Conservation (phyloP, 1,284 basidiomycete species). For the Wolfiporia cocos region DNA sequence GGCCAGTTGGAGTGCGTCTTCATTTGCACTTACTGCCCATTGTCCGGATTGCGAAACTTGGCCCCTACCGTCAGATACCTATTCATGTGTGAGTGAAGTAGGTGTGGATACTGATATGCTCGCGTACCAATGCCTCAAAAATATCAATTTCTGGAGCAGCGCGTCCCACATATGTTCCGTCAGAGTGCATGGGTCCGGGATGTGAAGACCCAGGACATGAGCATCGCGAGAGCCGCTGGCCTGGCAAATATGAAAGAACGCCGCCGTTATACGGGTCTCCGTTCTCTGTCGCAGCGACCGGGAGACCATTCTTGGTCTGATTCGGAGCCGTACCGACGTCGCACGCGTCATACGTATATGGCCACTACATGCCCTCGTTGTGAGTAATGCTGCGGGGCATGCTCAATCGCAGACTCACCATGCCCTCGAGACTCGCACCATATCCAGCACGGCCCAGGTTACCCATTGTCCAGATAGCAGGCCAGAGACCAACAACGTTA, state of each 20-base stretch:
- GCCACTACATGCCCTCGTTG: slow-evolving; percentile 30
- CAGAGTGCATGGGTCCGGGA: slow-evolving; percentile 63
- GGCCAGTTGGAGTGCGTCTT: background rate
- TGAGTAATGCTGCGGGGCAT: background rate
- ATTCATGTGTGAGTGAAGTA: background rate
- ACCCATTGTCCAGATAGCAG: slow-evolving; percentile 51
- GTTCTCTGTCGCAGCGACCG: slow-evolving; percentile 31
- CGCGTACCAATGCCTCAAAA: slow-evolving; percentile 42
- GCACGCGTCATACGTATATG: slow-evolving; percentile 51
- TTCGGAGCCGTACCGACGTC: slow-evolving; percentile 54
- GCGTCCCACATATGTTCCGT: slow-evolving; percentile 67
- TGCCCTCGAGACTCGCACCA: slow-evolving; percentile 52
- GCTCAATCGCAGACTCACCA: slow-evolving; percentile 20
- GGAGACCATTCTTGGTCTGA: slow-evolving; percentile 35
- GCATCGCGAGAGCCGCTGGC: slow-evolving; percentile 73
- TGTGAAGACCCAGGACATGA: slow-evolving; percentile 78
- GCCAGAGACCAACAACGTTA: slow-evolving; percentile 47
- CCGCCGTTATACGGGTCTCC: slow-evolving; percentile 30
- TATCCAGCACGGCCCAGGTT: slow-evolving; percentile 55
- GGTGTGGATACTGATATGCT: background rate
- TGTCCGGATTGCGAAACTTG: slow-evolving; percentile 42
- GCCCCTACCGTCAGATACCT: slow-evolving; percentile 14
- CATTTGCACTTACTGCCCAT: slow-evolving; percentile 30
- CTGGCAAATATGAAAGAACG: slow-evolving; percentile 65
- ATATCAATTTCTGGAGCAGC: slow-evolving; percentile 86